Evolutionary conservation across 2,329 filamentous ascomycete species (phyloP).

Genomic region (Diaporthe destruens): DNA sequence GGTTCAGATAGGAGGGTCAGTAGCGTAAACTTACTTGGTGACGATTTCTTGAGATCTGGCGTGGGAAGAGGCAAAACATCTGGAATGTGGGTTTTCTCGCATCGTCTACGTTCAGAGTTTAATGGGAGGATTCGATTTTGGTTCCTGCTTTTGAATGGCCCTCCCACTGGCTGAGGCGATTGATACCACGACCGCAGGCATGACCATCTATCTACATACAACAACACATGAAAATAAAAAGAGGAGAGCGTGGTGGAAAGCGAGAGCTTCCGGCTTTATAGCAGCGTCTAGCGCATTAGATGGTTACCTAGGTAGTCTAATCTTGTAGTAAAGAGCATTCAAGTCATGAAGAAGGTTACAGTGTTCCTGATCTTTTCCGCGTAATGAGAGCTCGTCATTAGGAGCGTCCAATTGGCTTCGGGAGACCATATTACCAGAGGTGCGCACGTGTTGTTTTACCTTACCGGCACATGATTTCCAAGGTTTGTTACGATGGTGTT

Average conservation of each 20-base stretch:
- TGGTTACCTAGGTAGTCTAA: conserved; percentile 6
- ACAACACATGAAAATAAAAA: conserved; percentile 2
- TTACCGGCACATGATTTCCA: too few species aligned
- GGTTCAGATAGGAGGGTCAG: conserved; percentile 72
- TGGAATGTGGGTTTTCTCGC: background rate
- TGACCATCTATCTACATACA: conserved; percentile 28
- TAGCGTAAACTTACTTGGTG: background rate
- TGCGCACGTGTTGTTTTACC: too few species aligned
- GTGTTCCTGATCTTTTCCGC: background rate
- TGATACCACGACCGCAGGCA: conserved; percentile 35
- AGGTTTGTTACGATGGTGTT: too few species aligned
- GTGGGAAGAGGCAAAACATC: conserved; percentile 11
- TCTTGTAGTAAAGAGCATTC: conserved; percentile 30
- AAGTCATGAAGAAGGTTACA: conserved; percentile 18
- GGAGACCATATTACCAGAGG: background rate
- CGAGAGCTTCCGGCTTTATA: background rate
- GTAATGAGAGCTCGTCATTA: background rate
- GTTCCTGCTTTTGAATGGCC: conserved; percentile 30
- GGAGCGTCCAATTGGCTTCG: background rate
- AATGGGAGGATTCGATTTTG: conserved; percentile 26
- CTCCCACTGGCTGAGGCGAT: conserved; percentile 34
- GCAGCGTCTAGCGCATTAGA: conserved; percentile 31
- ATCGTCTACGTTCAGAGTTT: background rate
- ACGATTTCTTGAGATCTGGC: background rate
- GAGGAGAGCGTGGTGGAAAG: background rate